A percentile compares a stretch with the other conserved stretches of the same genome.
Evolutionary conservation across 2,329 filamentous ascomycete genomes (phyloP).

Genomic region (Neofusicoccum parvum): DNA sequence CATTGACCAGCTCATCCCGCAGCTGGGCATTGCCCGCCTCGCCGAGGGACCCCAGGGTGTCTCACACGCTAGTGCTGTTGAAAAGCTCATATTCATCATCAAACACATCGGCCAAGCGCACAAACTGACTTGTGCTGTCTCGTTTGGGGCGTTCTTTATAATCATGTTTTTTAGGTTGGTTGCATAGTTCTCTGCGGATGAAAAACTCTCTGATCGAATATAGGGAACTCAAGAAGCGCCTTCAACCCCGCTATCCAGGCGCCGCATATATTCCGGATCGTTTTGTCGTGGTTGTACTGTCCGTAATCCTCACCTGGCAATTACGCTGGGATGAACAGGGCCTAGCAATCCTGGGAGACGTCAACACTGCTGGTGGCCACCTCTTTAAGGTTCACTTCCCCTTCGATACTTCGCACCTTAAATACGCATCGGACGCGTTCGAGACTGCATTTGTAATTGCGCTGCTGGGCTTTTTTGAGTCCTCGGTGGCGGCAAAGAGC

Average conservation of each 20-base stretch:
- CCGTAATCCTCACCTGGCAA: slow-evolving; percentile 75
- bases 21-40: slow-evolving; percentile 72
- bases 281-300: slow-evolving; percentile 83
- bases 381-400: slow-evolving; percentile 85
- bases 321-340: slow-evolving; percentile 79
- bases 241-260: slow-evolving; percentile 76
- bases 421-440: slow-evolving; percentile 82
- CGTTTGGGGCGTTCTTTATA: slow-evolving; percentile 76
- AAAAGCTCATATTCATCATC: slow-evolving; percentile 81
- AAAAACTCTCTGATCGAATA: slow-evolving; percentile 23
- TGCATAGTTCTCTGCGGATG: neutral
- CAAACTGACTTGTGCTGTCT: slow-evolving; percentile 73
- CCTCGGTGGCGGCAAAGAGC: slow-evolving; percentile 92
- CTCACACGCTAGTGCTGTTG: slow-evolving; percentile 80
- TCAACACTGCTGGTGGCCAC: slow-evolving; percentile 70
- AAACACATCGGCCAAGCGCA: slow-evolving; percentile 68
- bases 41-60: slow-evolving; percentile 66
- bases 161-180: slow-evolving; percentile 85
- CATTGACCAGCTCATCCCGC: slow-evolving; percentile 90
- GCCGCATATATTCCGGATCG: slow-evolving; percentile 92
- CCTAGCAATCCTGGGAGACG: slow-evolving; percentile 79
- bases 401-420: slow-evolving; percentile 74
- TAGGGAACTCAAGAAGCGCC: slow-evolving; percentile 76
- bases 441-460: slow-evolving; percentile 92
- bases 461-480: slow-evolving; percentile 97